Evolutionary conservation across 2,329 filamentous ascomycete genomes (phyloP).

Genomic region (Endocalyx cinctus): DNA sequence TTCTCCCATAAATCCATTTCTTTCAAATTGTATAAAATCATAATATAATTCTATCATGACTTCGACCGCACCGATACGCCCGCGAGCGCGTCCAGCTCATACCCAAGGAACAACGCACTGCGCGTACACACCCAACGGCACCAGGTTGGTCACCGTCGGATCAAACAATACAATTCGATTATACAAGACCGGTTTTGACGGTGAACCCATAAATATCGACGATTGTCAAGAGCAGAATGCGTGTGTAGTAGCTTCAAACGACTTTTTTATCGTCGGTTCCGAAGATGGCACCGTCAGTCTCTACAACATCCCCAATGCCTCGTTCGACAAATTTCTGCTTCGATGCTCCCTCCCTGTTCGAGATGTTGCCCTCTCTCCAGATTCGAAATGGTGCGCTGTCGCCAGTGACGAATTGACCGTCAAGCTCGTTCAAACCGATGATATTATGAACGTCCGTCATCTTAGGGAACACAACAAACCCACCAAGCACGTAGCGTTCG

Average conservation of each 20-base stretch:
- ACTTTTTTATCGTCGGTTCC: slow-evolving; percentile 82
- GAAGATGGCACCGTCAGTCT: slow-evolving; percentile 96
- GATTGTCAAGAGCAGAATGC: slow-evolving; percentile 85
- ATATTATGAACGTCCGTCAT: slow-evolving; percentile 71
- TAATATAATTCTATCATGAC: too few relatives aligned
- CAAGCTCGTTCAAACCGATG: slow-evolving; percentile 78
- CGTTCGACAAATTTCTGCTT: slow-evolving; percentile 76
- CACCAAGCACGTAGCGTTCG: slow-evolving; percentile 89
- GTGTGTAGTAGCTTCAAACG: slow-evolving; percentile 69
- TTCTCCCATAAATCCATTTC: neutral
- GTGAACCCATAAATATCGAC: slow-evolving; percentile 88
- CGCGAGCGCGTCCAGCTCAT: slow-evolving; percentile 66
- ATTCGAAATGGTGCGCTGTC: slow-evolving; percentile 84
- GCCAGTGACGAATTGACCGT: slow-evolving; percentile 95
- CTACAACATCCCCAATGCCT: slow-evolving; percentile 72
- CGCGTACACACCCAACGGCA: slow-evolving; percentile 84
- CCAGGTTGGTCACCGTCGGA: slow-evolving; percentile 82
- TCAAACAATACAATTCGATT: slow-evolving; percentile 91
- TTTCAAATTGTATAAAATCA: slow-evolving; percentile 2
- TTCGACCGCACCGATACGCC: slow-evolving; percentile 39
- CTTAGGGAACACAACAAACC: slow-evolving; percentile 79
- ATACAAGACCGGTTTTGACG: slow-evolving; percentile 86
- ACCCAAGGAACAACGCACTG: slow-evolving; percentile 83
- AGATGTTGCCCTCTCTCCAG: slow-evolving; percentile 76
- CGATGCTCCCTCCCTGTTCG: slow-evolving; percentile 82